Conservation (phyloP, 257 asterid species). For the Nicotiana tabacum region DNA sequence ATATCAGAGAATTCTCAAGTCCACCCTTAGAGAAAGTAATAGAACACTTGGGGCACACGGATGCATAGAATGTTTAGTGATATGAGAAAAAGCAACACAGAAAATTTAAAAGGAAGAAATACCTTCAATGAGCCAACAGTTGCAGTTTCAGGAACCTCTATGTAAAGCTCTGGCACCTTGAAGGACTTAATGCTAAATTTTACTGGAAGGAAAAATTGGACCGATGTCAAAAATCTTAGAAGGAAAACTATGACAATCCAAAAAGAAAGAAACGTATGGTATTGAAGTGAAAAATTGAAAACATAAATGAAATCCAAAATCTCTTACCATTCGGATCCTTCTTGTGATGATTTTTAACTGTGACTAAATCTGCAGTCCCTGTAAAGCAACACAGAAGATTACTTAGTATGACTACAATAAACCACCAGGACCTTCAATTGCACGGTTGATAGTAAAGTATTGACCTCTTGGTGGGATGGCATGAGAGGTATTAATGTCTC, state of each 20-base stretch:
- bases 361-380: slow-evolving; percentile 41
- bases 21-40: no score
- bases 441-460: slow-evolving; percentile 6
- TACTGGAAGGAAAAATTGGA: slow-evolving; percentile 43
- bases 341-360: slow-evolving; percentile 38
- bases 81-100: no score
- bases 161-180: slow-evolving; percentile 88
- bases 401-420: slow-evolving; percentile 16
- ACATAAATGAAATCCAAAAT: background rate
- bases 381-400: slow-evolving; percentile 15
- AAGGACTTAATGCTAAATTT: slow-evolving; percentile 87
- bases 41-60: no score
- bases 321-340: slow-evolving; percentile 58
- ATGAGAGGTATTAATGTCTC: slow-evolving; percentile 16
- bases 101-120: background rate
- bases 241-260: background rate
- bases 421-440: slow-evolving; percentile 3
- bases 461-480: slow-evolving; percentile 31
- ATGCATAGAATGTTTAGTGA: no score
- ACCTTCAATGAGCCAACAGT: slow-evolving; percentile 95
- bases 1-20: background rate
- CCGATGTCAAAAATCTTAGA: background rate
- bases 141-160: slow-evolving; percentile 93
- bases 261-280: background rate
- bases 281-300: background rate